These are phyloP conservation scores for Spinellus fusiger DNA, from an alignment of 192 early-diverging fungal genomes.

Conservation along the genomic window DNA sequence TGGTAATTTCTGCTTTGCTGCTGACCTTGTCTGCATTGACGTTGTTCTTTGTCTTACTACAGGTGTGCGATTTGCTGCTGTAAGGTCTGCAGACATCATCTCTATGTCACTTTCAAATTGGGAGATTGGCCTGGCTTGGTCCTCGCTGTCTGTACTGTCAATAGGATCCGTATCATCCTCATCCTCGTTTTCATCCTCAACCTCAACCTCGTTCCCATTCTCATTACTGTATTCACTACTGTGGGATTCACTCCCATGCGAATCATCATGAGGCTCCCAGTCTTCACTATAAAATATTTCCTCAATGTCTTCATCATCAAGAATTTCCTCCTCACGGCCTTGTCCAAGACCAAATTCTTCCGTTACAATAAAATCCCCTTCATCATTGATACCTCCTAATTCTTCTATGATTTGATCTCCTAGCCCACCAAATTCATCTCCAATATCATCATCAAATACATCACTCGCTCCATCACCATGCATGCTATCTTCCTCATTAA, in stretches of 20 bases:
- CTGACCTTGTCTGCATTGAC: not conserved
- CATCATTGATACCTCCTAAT: not conserved
- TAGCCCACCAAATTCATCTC: not conserved
- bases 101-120: not conserved
- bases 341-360: not conserved
- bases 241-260: not conserved
- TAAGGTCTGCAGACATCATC: not conserved
- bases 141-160: not conserved
- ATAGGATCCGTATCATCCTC: not conserved
- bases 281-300: not conserved
- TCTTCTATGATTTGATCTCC: not conserved
- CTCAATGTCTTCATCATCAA: constrained; percentile 6
- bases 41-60: not conserved
- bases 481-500: constrained; percentile 1
- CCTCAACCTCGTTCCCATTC: not conserved
- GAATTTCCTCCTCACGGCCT: constrained; percentile 1
- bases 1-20: not conserved
- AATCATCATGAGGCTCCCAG: not conserved
- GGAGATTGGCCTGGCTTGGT: not conserved
- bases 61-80: not conserved
- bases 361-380: constrained; percentile 2
- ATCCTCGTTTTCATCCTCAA: not conserved
- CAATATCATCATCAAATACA: not conserved
- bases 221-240: not conserved
- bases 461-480: not conserved